phyloP scores from a whole-genome alignment of 768 basidiomycete genomes.

The Lentinus brumalis region DNA sequence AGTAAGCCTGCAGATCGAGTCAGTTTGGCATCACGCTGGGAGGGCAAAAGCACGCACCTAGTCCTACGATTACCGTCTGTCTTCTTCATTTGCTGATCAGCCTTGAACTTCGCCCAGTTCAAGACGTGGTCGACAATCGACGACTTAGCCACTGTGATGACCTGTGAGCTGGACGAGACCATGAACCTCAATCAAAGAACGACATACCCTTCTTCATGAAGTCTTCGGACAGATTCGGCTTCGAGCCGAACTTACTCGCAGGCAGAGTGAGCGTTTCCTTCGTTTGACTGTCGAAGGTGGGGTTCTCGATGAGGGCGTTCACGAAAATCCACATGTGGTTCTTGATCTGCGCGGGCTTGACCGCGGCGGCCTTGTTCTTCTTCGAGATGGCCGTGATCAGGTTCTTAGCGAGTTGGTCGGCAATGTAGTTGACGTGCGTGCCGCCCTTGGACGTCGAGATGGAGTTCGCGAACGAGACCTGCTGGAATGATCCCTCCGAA shows the following conservation, averaged over 20 bases:
- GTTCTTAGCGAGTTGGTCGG: conserved; percentile 88
- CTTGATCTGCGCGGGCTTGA: conserved; percentile 93
- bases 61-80: conserved; percentile 89
- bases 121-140: conserved; percentile 89
- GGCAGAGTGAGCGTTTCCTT: conserved; percentile 93
- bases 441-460: conserved; percentile 97
- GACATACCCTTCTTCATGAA: conserved; percentile 91
- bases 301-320: conserved; percentile 94
- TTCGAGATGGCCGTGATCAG: conserved; percentile 82
- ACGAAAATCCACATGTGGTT: conserved; percentile 99
- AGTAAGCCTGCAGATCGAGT: conserved; percentile 57
- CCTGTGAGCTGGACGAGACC: not conserved
- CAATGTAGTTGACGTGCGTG: conserved; percentile 82
- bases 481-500: conserved; percentile 89
- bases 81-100: conserved; percentile 94
- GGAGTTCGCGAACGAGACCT: conserved; percentile 97
- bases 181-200: not conserved
- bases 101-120: conserved; percentile 96
- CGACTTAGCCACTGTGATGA: conserved; percentile 73
- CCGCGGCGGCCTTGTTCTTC: conserved; percentile 96
- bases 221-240: conserved; percentile 81
- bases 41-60: conserved; percentile 50
- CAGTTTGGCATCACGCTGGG: conserved; percentile 1
- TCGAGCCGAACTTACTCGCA: conserved; percentile 87
- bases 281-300: conserved; percentile 98